Conservation (phyloP, 2,329 filamentous ascomycete species). For the Ceratocystis ficicola region DNA sequence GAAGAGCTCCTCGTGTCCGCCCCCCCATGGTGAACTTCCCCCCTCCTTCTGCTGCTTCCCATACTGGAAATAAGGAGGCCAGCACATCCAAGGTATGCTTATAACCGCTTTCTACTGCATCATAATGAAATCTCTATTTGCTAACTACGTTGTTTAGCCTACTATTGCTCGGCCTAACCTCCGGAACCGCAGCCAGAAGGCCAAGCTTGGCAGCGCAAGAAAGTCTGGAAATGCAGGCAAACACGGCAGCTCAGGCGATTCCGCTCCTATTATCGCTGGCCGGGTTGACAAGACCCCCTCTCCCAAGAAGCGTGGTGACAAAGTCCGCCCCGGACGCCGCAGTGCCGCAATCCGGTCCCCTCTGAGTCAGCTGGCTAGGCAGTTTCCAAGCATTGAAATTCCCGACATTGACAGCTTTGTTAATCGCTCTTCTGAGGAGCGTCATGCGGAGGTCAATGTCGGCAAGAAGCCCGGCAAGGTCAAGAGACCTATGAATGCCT, state of each 20-base stretch:
- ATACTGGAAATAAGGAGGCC: not conserved
- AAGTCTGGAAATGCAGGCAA: not conserved
- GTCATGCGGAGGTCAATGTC: slow-evolving; percentile 55
- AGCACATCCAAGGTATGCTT: not conserved
- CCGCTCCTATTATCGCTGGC: not conserved
- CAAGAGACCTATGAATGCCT: slow-evolving; percentile 90
- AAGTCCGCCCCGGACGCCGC: slow-evolving; percentile 28
- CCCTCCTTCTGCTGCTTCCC: not conserved
- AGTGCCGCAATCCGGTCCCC: slow-evolving; percentile 45
- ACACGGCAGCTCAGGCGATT: not conserved
- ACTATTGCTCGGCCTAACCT: slow-evolving; percentile 16
- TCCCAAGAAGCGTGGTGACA: slow-evolving; percentile 28
- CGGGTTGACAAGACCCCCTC: slow-evolving; percentile 22
- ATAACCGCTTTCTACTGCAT: not conserved
- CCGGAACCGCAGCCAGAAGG: slow-evolving; percentile 7
- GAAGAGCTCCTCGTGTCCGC: too few relatives aligned
- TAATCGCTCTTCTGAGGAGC: slow-evolving; percentile 52
- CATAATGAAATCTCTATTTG: not conserved
- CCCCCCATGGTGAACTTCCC: not conserved
- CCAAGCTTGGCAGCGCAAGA: not conserved
- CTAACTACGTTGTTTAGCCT: not conserved
- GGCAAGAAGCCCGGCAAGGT: slow-evolving; percentile 62
- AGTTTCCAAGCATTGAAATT: slow-evolving; percentile 49
- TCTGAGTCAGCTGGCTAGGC: slow-evolving; percentile 57
- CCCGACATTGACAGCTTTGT: slow-evolving; percentile 74